Evolutionary conservation across 1,139 yeast genomes (phyloP).

Genomic region (Scheffersomyces lignicola): DNA sequence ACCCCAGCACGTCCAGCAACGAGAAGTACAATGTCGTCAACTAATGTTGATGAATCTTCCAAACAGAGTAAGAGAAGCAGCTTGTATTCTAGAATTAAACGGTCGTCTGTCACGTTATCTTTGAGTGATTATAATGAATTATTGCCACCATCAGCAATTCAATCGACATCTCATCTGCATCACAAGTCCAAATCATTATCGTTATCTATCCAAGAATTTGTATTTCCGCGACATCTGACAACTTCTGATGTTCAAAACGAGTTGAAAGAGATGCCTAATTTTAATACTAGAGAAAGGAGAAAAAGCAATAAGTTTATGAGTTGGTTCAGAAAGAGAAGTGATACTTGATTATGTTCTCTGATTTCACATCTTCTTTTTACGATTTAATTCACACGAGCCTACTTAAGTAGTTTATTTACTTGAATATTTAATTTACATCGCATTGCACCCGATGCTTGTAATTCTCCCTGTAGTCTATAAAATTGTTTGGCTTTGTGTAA

Average conservation of each 20-base stretch:
- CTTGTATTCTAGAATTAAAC: background rate
- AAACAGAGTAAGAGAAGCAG: background rate
- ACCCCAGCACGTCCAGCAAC: background rate
- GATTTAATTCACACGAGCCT: too few species aligned
- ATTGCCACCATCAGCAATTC: background rate
- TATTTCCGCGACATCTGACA: too few species aligned
- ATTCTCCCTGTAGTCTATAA: too few species aligned
- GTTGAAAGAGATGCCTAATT: too few species aligned
- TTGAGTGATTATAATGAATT: constrained; percentile 3
- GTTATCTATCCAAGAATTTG: constrained; percentile 15
- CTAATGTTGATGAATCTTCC: background rate
- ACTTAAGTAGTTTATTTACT: too few species aligned
- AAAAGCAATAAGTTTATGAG: constrained; percentile 16
- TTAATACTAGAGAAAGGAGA: constrained; percentile 14
- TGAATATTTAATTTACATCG: too few species aligned
- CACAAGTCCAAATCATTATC: constrained; percentile 20
- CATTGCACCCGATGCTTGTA: too few species aligned
- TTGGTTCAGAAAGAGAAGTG: constrained; percentile 1
- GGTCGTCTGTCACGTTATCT: constrained; percentile 1
- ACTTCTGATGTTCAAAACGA: too few species aligned
- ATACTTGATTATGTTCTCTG: too few species aligned
- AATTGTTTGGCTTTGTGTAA: too few species aligned
- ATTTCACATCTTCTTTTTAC: too few species aligned
- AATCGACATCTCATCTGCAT: constrained; percentile 9
- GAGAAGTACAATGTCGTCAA: background rate